Conservation (phyloP, 2,329 filamentous ascomycete species). For the Exophiala sp. region DNA sequence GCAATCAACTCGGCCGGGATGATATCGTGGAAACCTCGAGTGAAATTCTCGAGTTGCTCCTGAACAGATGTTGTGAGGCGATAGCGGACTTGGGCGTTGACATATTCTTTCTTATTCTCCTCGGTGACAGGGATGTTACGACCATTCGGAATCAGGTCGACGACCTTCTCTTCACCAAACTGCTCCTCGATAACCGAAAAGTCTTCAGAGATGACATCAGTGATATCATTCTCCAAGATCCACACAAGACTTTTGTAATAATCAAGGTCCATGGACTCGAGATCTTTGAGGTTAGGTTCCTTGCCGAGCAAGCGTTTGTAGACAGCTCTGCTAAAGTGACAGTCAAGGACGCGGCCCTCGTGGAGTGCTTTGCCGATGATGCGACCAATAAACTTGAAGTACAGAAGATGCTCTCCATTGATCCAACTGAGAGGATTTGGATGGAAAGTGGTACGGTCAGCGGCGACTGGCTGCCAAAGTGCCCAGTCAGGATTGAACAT, state of each 20-base stretch:
- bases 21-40: conserved; percentile 96
- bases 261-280: conserved; percentile 97
- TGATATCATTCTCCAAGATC: conserved; percentile 99
- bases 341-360: conserved; percentile 91
- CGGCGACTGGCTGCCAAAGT: conserved; percentile 92
- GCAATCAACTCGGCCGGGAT: conserved; percentile 90
- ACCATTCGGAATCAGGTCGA: conserved; percentile 83
- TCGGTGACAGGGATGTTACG: conserved; percentile 92
- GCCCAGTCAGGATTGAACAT: conserved; percentile 99
- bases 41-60: conserved; percentile 89
- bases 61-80: conserved; percentile 87
- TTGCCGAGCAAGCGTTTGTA: conserved; percentile 97
- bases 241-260: conserved; percentile 98
- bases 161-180: conserved; percentile 82
- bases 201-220: conserved; percentile 92
- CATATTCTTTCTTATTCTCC: conserved; percentile 98
- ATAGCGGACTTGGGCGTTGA: conserved; percentile 90
- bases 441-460: conserved; percentile 97
- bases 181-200: conserved; percentile 92
- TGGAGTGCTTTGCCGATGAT: conserved; percentile 98
- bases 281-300: conserved; percentile 94
- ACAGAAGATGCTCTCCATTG: conserved; percentile 92
- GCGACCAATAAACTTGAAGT: conserved; percentile 99
- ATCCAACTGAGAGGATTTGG: conserved; percentile 90
- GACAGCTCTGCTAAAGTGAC: conserved; percentile 96